Conservation (phyloP, 1,139 yeast species). For the Scheffersomyces stambukii region DNA sequence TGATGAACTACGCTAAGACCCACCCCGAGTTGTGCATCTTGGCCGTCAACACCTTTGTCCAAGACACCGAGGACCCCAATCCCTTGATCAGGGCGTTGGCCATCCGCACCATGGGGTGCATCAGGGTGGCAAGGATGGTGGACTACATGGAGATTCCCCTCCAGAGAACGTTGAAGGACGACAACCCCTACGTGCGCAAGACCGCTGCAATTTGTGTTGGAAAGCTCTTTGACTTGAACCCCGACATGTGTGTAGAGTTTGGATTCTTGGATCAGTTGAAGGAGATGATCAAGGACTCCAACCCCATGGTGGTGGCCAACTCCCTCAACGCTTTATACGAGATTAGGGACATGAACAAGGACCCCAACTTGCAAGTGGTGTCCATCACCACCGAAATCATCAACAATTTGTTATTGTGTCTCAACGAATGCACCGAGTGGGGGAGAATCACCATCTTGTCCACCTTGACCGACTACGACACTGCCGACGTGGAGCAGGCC, state of each 20-base stretch:
- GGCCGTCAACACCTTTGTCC: constrained; percentile 96
- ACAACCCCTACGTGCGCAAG: constrained; percentile 94
- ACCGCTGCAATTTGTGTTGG: constrained; percentile 98
- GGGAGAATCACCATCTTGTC: constrained; percentile 88
- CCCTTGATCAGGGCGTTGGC: constrained; percentile 96
- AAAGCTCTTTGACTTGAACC: constrained; percentile 83
- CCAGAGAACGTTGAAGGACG: constrained; percentile 79
- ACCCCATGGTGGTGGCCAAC: constrained; percentile 97
- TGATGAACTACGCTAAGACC: constrained; percentile 95
- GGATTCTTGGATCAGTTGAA: constrained; percentile 76
- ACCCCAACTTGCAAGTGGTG: constrained; percentile 45
- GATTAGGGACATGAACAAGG: constrained; percentile 58
- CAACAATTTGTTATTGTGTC: constrained; percentile 68
- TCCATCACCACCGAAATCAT: constrained; percentile 43
- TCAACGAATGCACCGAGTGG: constrained; percentile 99
- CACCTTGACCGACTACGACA: constrained; percentile 70
- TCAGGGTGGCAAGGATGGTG: constrained; percentile 90
- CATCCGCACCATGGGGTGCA: constrained; percentile 98
- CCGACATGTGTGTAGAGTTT: constrained; percentile 76
- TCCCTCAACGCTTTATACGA: constrained; percentile 85
- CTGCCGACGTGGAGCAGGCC: constrained; percentile 59
- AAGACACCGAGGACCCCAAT: constrained; percentile 95
- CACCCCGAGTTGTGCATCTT: constrained; percentile 94
- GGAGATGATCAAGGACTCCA: constrained; percentile 74
- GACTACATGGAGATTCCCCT: constrained; percentile 93